Evolutionary conservation across 2,329 filamentous ascomycete species (phyloP).

Genomic region (Ceratocystis variospora): DNA sequence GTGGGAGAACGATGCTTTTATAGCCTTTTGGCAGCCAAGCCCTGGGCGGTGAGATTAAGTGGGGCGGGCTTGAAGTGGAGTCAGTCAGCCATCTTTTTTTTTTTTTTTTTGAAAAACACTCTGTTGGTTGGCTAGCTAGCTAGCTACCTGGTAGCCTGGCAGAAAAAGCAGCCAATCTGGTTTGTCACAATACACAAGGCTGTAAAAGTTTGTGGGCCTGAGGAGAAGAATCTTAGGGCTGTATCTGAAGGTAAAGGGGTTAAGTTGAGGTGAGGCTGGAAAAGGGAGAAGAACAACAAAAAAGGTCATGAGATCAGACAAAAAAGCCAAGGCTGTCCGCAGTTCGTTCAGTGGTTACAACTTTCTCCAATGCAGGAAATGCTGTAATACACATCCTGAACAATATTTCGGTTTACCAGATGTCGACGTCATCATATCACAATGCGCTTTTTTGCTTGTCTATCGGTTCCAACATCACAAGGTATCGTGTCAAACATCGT

Average conservation of each 20-base stretch:
- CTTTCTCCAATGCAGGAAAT: background rate
- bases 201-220: too few species aligned
- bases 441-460: background rate
- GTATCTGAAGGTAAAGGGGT: background rate
- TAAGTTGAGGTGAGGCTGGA: background rate
- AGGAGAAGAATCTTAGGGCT: background rate
- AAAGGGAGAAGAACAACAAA: background rate
- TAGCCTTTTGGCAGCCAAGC: constrained; percentile 21
- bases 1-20: constrained; percentile 25
- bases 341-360: constrained; percentile 15
- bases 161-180: too few species aligned
- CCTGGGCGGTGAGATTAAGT: constrained; percentile 15
- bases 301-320: constrained; percentile 8
- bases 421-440: constrained; percentile 18
- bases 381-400: constrained; percentile 8
- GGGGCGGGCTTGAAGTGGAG: background rate
- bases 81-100: background rate
- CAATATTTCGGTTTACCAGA: constrained; percentile 19
- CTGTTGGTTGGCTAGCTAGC: background rate
- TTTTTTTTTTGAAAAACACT: background rate
- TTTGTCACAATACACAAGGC: too few species aligned
- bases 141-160: background rate
- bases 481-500: too few species aligned
- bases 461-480: too few species aligned
- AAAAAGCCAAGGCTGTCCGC: constrained; percentile 16